Base-by-base conservation (phyloP, 1,284 basidiomycete species). In the Chalciporus sp. region DNA sequence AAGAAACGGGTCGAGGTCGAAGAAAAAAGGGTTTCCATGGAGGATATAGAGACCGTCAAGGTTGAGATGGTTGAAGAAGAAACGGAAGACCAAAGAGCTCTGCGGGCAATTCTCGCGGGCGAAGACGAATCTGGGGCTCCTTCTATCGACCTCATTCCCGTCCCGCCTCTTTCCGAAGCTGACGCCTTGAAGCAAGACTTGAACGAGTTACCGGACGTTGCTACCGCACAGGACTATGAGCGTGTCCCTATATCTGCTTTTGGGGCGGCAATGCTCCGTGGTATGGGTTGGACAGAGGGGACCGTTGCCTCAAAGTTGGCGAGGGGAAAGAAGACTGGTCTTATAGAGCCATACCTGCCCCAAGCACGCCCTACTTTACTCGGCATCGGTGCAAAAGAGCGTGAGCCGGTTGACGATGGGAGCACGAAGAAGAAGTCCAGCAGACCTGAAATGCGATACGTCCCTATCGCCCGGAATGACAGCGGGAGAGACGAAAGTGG, bases 271-370 rank as follows among this genome's bases (percentile, higher is more conserved):
- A 82, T 99, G 65, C 79, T 98, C 7, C 84, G 95, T 42, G 96
- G 96, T 0, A 98, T 99, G 96, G 96, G 95, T 4, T 98, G 95
- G 94, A 89, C 89, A 55, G 88, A 93, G 48, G 92, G 91, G 0
- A 82, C 80, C 20, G 84, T 88, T 1, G 89, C 88, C 3, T 82
- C 85, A 16, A 76, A 59, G 41, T 53, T 39, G 5, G 68, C 61
- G 2, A 80, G 78, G 56, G 83, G 82, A 6, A 59, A 69, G 56
- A 79, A 82, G 23, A 81, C 78, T 51, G 85, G 81, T 1, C 58
- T 84, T 6, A 78, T 84, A 17, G 83, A 92, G 61, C 88, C 94
- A 2, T 94, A 93, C 69, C 74, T 95, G 0, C 95, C 95, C 1
- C 77, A 83, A 57, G 75, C 89, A 0, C 80, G 95, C 7, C 92